Percentiles rank a stretch among this genome's conserved stretches.
Conservation (phyloP, 208 protist genomes). For the Phytomonas francai region DNA sequence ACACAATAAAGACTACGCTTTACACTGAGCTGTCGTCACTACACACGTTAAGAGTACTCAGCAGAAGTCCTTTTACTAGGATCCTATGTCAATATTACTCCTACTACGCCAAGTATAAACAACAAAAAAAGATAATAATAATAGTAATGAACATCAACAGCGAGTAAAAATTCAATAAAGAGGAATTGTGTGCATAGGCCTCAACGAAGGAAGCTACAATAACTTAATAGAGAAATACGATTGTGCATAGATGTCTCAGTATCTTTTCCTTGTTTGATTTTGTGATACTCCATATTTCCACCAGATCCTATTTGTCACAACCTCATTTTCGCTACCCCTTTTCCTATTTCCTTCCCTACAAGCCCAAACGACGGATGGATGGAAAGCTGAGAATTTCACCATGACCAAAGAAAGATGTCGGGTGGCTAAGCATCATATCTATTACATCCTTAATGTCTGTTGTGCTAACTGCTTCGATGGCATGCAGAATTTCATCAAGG, state of each 20-base stretch:
- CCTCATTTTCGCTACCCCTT: background rate
- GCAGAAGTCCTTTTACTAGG: background rate
- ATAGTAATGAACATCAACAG: background rate
- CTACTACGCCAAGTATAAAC: slow-evolving; percentile 4
- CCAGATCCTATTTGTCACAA: background rate
- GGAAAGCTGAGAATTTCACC: slow-evolving; percentile 79
- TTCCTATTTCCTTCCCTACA: slow-evolving; percentile 22
- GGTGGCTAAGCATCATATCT: slow-evolving; percentile 59
- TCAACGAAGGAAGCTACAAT: background rate
- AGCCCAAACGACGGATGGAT: slow-evolving; percentile 72
- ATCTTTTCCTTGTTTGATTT: background rate
- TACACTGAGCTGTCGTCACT: background rate
- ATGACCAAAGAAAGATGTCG: slow-evolving; percentile 63
- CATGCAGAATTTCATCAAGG: slow-evolving; percentile 53
- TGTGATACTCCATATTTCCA: background rate
- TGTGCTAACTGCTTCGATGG: slow-evolving; percentile 43
- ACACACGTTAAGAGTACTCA: background rate
- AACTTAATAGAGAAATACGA: background rate
- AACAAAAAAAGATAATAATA: slow-evolving; percentile 7
- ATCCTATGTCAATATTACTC: background rate
- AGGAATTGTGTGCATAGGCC: background rate
- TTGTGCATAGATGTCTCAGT: background rate
- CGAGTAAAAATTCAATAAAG: background rate
- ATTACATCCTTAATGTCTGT: slow-evolving; percentile 61
- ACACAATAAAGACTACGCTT: background rate